Evolutionary conservation across 1,284 basidiomycete species (phyloP).

Genomic region (Heterobasidion annosum): DNA sequence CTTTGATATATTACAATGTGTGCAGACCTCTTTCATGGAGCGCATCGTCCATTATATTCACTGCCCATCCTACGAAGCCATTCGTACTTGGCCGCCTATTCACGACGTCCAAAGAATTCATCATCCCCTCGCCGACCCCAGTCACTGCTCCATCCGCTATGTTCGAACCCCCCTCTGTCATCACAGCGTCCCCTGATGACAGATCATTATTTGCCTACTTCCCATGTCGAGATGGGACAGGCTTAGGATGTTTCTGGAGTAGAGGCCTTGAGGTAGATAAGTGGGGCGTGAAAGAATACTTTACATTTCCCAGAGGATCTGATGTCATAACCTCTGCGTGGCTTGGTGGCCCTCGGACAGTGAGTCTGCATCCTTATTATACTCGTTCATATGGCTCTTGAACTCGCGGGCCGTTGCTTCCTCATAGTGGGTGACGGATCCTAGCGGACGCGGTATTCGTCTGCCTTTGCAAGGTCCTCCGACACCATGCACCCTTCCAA

Average conservation of each 20-base stretch:
- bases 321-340: conserved; percentile 55
- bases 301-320: conserved; percentile 39
- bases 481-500: conserved; percentile 38
- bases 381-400: background rate
- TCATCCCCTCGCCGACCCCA: conserved; percentile 41
- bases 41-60: conserved; percentile 55
- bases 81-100: conserved; percentile 55
- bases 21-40: conserved; percentile 65
- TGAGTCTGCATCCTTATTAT: conserved; percentile 17
- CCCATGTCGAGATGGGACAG: conserved; percentile 43
- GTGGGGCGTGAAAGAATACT: conserved; percentile 55
- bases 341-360: conserved; percentile 53
- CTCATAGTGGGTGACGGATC: conserved; percentile 38
- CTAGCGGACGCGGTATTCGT: conserved; percentile 32
- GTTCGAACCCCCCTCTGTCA: conserved; percentile 54
- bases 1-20: background rate
- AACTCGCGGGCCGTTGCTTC: background rate
- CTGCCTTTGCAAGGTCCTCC: conserved; percentile 44
- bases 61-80: conserved; percentile 52
- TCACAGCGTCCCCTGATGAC: conserved; percentile 48
- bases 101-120: conserved; percentile 57
- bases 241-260: conserved; percentile 59
- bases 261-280: conserved; percentile 44
- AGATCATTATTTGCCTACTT: conserved; percentile 59
- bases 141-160: conserved; percentile 33